These are phyloP conservation scores for Colletotrichum siamense DNA, from an alignment of 2,329 filamentous ascomycete species.

Conservation along the genomic window DNA sequence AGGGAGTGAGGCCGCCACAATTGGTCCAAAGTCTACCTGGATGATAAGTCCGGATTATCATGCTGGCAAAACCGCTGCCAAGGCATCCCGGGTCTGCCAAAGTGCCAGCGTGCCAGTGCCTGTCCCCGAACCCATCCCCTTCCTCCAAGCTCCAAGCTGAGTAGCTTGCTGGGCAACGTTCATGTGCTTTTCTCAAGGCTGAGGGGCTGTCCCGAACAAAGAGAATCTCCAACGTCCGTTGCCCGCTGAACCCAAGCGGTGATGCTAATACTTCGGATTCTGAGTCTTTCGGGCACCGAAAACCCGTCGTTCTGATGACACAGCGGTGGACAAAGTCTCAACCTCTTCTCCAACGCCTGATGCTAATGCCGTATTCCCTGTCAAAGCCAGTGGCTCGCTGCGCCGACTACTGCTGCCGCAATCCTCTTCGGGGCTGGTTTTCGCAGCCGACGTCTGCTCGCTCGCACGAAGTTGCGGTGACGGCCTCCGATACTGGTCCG, in stretches of 20 bases:
- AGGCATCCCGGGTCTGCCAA: neutral
- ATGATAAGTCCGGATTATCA: neutral
- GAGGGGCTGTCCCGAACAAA: neutral
- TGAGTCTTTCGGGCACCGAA: neutral
- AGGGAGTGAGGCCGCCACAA: neutral
- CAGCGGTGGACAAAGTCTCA: neutral
- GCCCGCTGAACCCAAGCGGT: neutral
- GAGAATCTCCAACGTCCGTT: neutral
- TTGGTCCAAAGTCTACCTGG: neutral
- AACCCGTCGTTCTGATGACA: neutral
- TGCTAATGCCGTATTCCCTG: neutral
- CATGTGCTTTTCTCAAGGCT: neutral
- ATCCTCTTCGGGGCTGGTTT: neutral
- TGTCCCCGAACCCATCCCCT: neutral
- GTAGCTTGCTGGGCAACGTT: neutral
- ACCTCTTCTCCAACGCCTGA: neutral
- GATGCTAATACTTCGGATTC: neutral
- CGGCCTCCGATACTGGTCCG: neutral
- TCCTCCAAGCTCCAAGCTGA: neutral
- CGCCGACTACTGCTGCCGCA: neutral
- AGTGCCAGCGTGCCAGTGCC: neutral
- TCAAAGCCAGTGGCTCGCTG: neutral
- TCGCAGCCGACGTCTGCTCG: neutral
- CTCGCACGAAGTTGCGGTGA: conserved; percentile 5
- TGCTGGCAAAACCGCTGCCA: neutral